Conservation (phyloP, 2,329 filamentous ascomycete species). For the Monosporascus sp. region DNA sequence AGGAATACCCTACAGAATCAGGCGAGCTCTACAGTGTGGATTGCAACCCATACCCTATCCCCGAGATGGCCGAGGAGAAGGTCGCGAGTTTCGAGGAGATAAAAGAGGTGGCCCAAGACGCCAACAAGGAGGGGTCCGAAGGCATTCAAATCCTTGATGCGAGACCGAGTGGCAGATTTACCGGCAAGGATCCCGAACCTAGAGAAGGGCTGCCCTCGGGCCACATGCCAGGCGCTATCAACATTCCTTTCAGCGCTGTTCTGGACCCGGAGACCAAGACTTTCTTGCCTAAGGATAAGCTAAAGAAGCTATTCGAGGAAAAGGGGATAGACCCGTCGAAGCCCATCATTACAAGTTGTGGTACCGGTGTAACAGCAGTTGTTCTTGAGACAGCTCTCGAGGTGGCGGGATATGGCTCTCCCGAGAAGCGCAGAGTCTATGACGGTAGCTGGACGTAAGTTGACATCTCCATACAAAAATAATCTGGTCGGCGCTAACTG, state of each 20-base stretch:
- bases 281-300: constrained; percentile 64
- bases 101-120: constrained; percentile 66
- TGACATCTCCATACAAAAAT: not conserved
- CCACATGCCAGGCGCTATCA: constrained; percentile 85
- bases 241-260: constrained; percentile 71
- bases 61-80: constrained; percentile 53
- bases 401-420: constrained; percentile 67
- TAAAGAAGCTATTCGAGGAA: constrained; percentile 70
- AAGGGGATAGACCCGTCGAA: constrained; percentile 74
- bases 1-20: constrained; percentile 76
- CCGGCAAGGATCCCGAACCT: constrained; percentile 79
- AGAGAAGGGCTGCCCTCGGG: constrained; percentile 80
- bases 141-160: constrained; percentile 88
- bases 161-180: constrained; percentile 71
- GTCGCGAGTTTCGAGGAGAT: constrained; percentile 81
- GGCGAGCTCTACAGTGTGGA: constrained; percentile 66
- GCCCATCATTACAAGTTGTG: constrained; percentile 83
- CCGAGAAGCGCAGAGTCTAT: constrained; percentile 69
- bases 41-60: constrained; percentile 59
- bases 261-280: constrained; percentile 80
- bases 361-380: constrained; percentile 89
- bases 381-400: constrained; percentile 82
- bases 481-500: constrained; percentile 1
- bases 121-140: constrained; percentile 77
- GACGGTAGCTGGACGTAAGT: constrained; percentile 98